Evolutionary conservation across 345 rosid species (phyloP), one percentile per base, ranked within the genome.

Genomic region (Salix caprea): DNA sequence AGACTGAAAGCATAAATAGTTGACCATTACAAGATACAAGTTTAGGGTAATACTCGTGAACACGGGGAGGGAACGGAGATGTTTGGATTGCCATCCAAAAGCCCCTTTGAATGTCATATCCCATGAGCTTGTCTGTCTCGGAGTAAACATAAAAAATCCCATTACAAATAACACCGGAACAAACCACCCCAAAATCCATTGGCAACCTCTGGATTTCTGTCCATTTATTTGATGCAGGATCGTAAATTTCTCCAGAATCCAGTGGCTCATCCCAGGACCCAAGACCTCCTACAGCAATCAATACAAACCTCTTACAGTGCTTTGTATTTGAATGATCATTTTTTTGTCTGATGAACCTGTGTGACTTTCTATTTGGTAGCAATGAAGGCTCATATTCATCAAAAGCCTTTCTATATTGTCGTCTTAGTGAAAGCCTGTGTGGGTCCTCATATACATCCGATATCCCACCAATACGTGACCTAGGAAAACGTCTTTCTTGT

Each of bases 391-490:
- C 93, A 50, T 77, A 83, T 75, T 86, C 92, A 76, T 90, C 92
- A 71, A 85, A 80, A 30, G 81, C 86, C 85, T 76, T 82, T 75
- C 88, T 82, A 75, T 80, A 83, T 2, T 93, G 97, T 30, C 97
- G 86, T 74, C 97, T 91, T 23, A 93, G 79, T 8, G 99, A 96
- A 70, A 93, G 88, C 80, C 94, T 88, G 87, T 96, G 98, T 46
- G 99, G 98, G 83, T 93, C 99, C 89, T 91, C 99, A 32, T 93
- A 96, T 71, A 93, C 96, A 73, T 92, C 99, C 1, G 95, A 93
- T 0, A 83, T 96, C 23, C 90, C 93, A 26, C 94, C 93, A 69
- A 77, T 67, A 60, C 95, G 87, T 18, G 98, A 85, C 82, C 93
- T 82, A 10, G 86, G 82, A 73, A 87, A 86, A 69, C 91, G 93